Base-by-base conservation (phyloP, 2,329 filamentous ascomycete species). In the Teratosphaeriaceae sp. region DNA sequence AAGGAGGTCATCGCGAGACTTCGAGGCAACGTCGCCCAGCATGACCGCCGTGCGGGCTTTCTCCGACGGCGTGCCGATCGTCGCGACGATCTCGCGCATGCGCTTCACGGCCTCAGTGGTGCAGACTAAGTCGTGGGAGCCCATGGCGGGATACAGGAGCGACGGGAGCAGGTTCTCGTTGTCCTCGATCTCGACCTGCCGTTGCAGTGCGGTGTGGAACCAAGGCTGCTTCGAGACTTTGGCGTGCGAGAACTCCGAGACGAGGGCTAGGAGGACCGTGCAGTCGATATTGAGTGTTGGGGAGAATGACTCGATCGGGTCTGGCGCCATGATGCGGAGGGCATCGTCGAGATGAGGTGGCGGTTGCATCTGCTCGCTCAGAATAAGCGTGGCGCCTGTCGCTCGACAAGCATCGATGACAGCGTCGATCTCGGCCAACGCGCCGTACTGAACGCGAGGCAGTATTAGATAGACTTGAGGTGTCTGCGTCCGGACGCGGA, bases 181-280 rank as follows among this genome's bases (percentile, higher is more conserved):
- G 24, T 69, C 68, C 60, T 88, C 85, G 23, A 80, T 68, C 45
- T 79, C 72, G 45, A 87, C 77, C 56, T 87, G 82, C 12, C 74
- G 71, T 39, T 75, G 66, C 38, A 87, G 79, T 33, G 79, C 76
- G 18, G 65, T 68, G 51, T 82, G 80, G 52, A 75, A 72, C 60
- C 67, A 71, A n/a, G 72, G 69, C 24, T 73, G 66, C 35, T 72
- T 67, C 2, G 63, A 54, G 21, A 68, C 66, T 27, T 64, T 57
- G 24, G 65, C 65, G 57, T 88, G 82, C 2, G 81, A 84, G 20
- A 88, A 78, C 54, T 89, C 85, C 0, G 84, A 87, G 1, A 83
- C 76, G 2, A 88, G 67, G 3, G 83, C 84, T 4, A 89, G 73
- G 5, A 89, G 71, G 36, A 87, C 76, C 1, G 84, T 87, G 42